A percentile compares a stretch with the other conserved stretches of the same genome.
phyloP scores from a whole-genome alignment of 1,139 yeast genomes.

The Zygotorulaspora mrakii region DNA sequence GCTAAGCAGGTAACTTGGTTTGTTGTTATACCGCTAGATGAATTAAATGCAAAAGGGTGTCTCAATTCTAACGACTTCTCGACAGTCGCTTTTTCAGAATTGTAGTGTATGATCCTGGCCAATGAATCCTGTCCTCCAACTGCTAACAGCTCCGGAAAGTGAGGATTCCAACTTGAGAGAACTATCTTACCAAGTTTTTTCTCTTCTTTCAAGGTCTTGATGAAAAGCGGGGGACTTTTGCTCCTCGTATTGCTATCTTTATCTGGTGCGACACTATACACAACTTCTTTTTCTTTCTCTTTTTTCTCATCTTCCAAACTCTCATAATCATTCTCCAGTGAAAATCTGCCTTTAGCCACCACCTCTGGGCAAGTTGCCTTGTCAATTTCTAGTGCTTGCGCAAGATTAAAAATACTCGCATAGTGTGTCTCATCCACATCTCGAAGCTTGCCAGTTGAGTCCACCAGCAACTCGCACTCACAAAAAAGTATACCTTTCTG shows the following conservation, averaged over 20 bases:
- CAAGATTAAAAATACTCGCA: constrained; percentile 38
- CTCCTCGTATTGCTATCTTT: constrained; percentile 6
- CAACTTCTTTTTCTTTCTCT: constrained; percentile 12
- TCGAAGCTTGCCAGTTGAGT: constrained; percentile 35
- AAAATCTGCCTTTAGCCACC: constrained; percentile 35
- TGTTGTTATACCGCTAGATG: constrained; percentile 17
- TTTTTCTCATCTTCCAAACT: constrained; percentile 11
- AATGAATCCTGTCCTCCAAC: constrained; percentile 42
- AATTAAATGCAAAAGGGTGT: constrained; percentile 30
- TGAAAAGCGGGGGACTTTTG: constrained; percentile 23
- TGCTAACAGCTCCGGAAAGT: constrained; percentile 36
- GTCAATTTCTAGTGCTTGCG: constrained; percentile 40
- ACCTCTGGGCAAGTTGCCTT: constrained; percentile 34
- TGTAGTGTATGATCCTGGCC: constrained; percentile 36
- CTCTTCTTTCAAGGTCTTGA: constrained; percentile 37
- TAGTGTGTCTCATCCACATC: constrained; percentile 26
- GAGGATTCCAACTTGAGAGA: constrained; percentile 43
- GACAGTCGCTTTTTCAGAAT: constrained; percentile 5
- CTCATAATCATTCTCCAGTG: constrained; percentile 21
- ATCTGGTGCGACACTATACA: constrained; percentile 21
- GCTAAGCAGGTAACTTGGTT: constrained; percentile 44
- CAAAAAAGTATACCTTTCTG: constrained; percentile 81
- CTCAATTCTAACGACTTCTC: constrained; percentile 19
- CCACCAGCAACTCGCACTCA: constrained; percentile 49
- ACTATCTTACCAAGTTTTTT: constrained; percentile 37